Evolutionary conservation across 108 stramenopile genomes (phyloP).

Genomic region (Fistulifera pelliculosa): DNA sequence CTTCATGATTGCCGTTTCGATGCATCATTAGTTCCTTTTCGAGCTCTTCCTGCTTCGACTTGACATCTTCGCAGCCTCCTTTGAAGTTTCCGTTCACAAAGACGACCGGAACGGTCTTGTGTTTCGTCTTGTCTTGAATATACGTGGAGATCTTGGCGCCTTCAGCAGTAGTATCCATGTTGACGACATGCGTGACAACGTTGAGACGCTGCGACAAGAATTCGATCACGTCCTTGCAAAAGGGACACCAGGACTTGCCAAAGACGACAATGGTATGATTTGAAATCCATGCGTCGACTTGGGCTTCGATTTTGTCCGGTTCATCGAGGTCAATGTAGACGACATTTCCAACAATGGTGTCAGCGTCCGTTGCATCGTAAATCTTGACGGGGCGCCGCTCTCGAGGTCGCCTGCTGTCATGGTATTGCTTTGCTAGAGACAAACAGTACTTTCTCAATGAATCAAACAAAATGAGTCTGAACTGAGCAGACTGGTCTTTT

Average conservation of each 20-base stretch:
- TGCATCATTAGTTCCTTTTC: too few species aligned
- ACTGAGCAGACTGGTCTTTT: too few species aligned
- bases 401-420: too few species aligned
- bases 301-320: slow-evolving; percentile 4
- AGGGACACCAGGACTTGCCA: slow-evolving; percentile 32
- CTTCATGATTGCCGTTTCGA: too few species aligned
- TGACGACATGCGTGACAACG: slow-evolving; percentile 12
- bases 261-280: slow-evolving; percentile 20
- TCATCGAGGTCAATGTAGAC: too few species aligned
- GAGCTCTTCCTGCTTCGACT: too few species aligned
- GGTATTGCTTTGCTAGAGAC: too few species aligned
- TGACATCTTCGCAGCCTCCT: slow-evolving; percentile 27
- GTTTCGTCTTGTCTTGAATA: slow-evolving; percentile 12
- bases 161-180: slow-evolving; percentile 13
- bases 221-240: slow-evolving; percentile 26
- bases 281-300: slow-evolving; percentile 13
- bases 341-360: too few species aligned
- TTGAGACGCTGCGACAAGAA: slow-evolving; percentile 16
- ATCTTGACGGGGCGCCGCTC: too few species aligned
- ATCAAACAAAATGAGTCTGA: too few species aligned
- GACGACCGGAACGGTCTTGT: slow-evolving; percentile 38
- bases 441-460: too few species aligned
- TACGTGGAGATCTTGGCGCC: slow-evolving; percentile 20
- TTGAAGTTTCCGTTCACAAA: slow-evolving; percentile 37
- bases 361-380: too few species aligned